Evolutionary conservation across 208 protist species (phyloP).

Genomic region (Crithidia mellificae): DNA sequence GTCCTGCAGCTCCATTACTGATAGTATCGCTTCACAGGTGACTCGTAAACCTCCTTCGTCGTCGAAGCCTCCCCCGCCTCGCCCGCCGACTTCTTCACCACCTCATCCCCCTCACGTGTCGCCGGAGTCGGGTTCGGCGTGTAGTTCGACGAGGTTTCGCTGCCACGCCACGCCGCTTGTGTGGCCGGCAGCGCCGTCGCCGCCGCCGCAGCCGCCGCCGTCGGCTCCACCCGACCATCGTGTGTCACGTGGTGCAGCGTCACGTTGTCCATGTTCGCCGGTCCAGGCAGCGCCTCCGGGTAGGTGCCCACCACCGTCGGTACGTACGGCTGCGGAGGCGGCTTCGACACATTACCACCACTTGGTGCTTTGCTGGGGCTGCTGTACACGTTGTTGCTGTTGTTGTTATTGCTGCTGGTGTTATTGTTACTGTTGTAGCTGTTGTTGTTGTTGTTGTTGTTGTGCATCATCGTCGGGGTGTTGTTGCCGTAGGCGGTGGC

Average conservation of each 20-base stretch:
- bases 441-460: too few relatives aligned
- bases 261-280: conserved; percentile 4
- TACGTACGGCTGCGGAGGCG: conserved; percentile 6
- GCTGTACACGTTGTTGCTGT: too few relatives aligned
- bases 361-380: too few relatives aligned
- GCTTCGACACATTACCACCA: not conserved
- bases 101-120: not conserved
- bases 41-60: not conserved
- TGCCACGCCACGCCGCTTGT: conserved; percentile 11
- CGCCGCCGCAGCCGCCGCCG: not conserved
- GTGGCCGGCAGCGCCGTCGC: not conserved
- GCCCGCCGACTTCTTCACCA: not conserved
- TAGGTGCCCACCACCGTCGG: conserved; percentile 16
- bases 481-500: not conserved
- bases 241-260: conserved; percentile 2
- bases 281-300: conserved; percentile 11
- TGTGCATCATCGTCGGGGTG: too few relatives aligned
- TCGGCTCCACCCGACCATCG: not conserved
- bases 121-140: not conserved
- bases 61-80: not conserved
- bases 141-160: not conserved
- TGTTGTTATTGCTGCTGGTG: too few relatives aligned
- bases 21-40: not conserved
- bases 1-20: too few relatives aligned
- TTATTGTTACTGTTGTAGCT: too few relatives aligned